phyloP scores from a whole-genome alignment of 225 moss, liverwort and hornwort genomes.

The Polytrichum commune region DNA sequence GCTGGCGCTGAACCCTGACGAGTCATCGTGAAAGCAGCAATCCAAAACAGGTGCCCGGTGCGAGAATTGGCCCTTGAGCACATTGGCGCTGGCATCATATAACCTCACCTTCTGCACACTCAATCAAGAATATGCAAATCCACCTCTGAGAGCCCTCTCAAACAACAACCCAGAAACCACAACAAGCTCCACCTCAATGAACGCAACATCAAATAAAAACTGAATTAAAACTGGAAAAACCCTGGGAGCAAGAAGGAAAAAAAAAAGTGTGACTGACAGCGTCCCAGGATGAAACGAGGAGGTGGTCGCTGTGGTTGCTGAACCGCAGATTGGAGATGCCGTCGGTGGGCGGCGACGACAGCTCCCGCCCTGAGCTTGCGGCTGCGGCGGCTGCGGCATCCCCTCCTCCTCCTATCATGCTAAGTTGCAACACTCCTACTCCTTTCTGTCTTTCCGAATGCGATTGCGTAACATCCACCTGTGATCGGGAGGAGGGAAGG shows the following conservation, averaged over 20 bases:
- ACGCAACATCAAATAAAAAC: background rate
- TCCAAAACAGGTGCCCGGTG: conserved; percentile 92
- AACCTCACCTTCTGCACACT: conserved; percentile 73
- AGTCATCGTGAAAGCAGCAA: conserved; percentile 99
- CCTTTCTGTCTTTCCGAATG: no score
- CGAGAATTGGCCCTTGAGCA: conserved; percentile 83
- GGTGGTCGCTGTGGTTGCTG: conserved; percentile 93
- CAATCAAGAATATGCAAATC: background rate
- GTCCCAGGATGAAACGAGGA: conserved; percentile 97
- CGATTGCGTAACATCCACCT: no score
- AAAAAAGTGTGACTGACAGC: conserved; percentile 27
- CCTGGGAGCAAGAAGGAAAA: background rate
- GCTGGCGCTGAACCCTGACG: conserved; percentile 91
- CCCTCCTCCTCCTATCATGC: background rate
- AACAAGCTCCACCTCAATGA: background rate
- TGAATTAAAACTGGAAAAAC: background rate
- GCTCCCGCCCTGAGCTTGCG: conserved; percentile 61
- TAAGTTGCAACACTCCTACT: background rate
- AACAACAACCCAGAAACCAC: background rate
- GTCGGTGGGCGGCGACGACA: conserved; percentile 73
- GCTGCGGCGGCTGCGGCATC: background rate
- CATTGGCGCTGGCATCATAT: conserved; percentile 92
- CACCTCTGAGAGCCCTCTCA: background rate
- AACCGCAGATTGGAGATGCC: conserved; percentile 95
- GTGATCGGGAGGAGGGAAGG: no score